Base-by-base conservation (phyloP, 305 asterid species). In the Fraxinus angustifolia region DNA sequence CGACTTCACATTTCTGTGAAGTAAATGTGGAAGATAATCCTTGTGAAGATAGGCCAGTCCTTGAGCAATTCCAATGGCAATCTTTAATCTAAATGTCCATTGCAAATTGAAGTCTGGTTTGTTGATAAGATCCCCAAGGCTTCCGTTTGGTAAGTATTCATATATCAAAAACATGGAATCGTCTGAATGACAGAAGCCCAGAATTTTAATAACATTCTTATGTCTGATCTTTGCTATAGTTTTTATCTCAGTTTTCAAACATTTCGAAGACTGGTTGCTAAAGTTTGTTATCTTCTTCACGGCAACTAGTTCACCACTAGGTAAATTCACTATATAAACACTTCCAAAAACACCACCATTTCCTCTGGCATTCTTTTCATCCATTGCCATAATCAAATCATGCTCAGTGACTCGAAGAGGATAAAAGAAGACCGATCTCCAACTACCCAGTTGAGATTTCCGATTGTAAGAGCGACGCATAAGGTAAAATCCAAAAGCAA, bases 1-100 rank as follows among this genome's bases (percentile, higher is more conserved):
- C 6, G 97, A 90, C 87, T 92, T 94, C 83, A 94, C 70, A 76
- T 94, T 92, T 82, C 93, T 84, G 77, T 92, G 95, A 67, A 94
- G 89, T 83, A 94, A 87, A 89, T 80, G 93, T 1, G 95, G 97
- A 78, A 88, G 80, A 84, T 93, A 94, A 83, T 94, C 98, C 73
- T 78, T 85, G 84, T 94, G 97, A 80, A 94, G 94, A 87, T 94
- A 94, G 6, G 92, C 96, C 14, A 93, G 87, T 73, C 93, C 98
- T 81, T 90, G 97, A 79, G 97, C 98, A 79, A 91, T 79, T 35
- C 97, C 97, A 42, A 92, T 85, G 45, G 92, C 97, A 33, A 92
- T 91, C 88, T 76, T 90, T 85, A 94, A 68, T 78, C 98, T 80
- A 48, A 86, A 78, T 45, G 80, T 85, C 98, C 98, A 94, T 75